phyloP scores from a whole-genome alignment of 1,284 basidiomycete species.

The Laetiporus sulphureus region DNA sequence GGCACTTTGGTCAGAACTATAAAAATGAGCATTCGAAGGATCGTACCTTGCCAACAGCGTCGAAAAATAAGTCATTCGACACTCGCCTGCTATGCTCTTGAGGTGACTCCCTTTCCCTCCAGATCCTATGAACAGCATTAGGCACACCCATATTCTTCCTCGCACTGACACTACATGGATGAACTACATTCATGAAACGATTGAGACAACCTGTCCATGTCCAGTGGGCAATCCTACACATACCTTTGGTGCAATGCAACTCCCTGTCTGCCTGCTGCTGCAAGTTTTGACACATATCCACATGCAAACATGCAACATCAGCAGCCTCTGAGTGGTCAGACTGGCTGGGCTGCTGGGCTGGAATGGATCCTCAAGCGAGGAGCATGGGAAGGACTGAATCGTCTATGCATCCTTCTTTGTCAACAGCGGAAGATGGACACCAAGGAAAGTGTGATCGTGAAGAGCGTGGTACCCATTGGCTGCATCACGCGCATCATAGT shows the following conservation, averaged over 20 bases:
- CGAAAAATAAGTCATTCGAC: constrained; percentile 22
- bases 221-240: too few species aligned
- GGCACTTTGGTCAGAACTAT: neutral
- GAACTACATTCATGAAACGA: too few species aligned
- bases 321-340: too few species aligned
- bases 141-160: constrained; percentile 20
- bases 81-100: constrained; percentile 17
- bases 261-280: constrained; percentile 4
- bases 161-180: constrained; percentile 23
- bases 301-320: too few species aligned
- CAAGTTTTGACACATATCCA: neutral
- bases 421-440: constrained; percentile 23
- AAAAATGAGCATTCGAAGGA: neutral
- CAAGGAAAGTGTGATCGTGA: constrained; percentile 27
- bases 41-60: constrained; percentile 20
- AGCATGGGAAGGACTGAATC: neutral
- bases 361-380: constrained; percentile 2
- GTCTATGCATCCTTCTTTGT: constrained; percentile 13
- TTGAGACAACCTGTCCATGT: too few species aligned
- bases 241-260: constrained; percentile 6
- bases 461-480: constrained; percentile 35
- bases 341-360: neutral
- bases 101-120: constrained; percentile 24
- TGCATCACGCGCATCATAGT: constrained; percentile 53
- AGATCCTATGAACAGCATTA: constrained; percentile 14